Conservation (phyloP, 73 alveolate species). For the Paramecium sexaurelia region DNA sequence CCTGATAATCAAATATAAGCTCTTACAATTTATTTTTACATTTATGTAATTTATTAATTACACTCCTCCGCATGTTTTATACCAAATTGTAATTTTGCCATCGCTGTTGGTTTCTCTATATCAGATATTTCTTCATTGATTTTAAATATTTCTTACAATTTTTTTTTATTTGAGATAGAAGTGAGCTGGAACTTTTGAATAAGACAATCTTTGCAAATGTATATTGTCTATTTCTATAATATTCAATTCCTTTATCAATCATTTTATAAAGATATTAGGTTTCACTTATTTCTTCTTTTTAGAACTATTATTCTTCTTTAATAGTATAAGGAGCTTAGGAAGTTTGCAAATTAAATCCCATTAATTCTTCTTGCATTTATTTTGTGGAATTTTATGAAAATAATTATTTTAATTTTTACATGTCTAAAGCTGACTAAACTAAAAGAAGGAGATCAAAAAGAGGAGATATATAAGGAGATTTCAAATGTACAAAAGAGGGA, state of each 20-base stretch:
- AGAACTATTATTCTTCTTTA: background rate
- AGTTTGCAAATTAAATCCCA: background rate
- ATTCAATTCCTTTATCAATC: slow-evolving; percentile 24
- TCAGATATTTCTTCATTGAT: background rate
- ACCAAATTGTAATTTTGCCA: background rate
- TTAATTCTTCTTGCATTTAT: background rate
- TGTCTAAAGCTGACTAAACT: background rate
- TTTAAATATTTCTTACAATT: background rate
- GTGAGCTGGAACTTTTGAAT: background rate
- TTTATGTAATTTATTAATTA: background rate
- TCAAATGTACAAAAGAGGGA: background rate
- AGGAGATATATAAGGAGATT: slow-evolving; percentile 47
- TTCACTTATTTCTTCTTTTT: background rate
- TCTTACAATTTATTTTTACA: background rate
- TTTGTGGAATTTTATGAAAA: background rate
- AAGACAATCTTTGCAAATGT: slow-evolving; percentile 25
- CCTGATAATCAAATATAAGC: background rate
- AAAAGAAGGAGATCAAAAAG: background rate
- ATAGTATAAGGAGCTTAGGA: background rate
- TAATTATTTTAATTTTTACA: background rate
- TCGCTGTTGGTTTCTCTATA: background rate
- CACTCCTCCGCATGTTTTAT: slow-evolving; percentile 24
- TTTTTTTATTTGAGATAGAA: background rate
- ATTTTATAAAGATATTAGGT: background rate
- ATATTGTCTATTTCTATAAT: background rate